Evolutionary conservation across 345 rosid genomes (phyloP).

Genomic region (Orychophragmus violaceus): DNA sequence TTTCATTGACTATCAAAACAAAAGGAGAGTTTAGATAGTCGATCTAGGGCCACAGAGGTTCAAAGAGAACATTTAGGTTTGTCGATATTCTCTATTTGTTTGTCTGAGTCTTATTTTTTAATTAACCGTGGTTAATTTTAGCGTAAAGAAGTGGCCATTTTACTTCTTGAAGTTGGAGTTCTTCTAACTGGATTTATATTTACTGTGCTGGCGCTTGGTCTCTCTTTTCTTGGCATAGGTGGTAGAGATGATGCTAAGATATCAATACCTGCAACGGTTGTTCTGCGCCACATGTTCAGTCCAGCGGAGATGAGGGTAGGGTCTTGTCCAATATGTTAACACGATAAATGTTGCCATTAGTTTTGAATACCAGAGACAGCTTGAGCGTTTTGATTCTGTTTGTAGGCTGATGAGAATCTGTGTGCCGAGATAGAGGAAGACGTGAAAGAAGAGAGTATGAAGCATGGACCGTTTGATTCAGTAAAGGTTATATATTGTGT

Average conservation of each 20-base stretch:
- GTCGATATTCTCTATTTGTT: neutral
- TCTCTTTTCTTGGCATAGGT: conserved; percentile 43
- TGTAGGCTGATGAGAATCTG: conserved; percentile 74
- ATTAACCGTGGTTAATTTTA: neutral
- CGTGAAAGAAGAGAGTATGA: conserved; percentile 73
- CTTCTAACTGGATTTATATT: neutral
- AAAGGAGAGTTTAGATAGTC: neutral
- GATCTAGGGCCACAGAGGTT: neutral
- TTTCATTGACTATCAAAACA: neutral
- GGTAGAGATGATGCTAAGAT: conserved; percentile 93
- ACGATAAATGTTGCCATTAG: neutral
- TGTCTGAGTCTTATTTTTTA: neutral
- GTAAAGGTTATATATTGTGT: conserved; percentile 49
- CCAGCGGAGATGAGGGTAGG: conserved; percentile 85
- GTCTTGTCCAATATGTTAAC: neutral
- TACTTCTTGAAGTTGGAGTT: conserved; percentile 8
- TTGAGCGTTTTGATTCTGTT: conserved; percentile 1
- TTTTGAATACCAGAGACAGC: neutral
- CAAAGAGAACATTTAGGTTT: neutral
- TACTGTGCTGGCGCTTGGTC: neutral
- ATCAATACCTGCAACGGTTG: conserved; percentile 63
- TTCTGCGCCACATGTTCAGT: conserved; percentile 77
- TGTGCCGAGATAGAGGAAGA: conserved; percentile 70
- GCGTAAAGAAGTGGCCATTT: conserved; percentile 4
- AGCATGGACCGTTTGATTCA: conserved; percentile 74